Evolutionary conservation across 257 asterid species (phyloP).

Genomic region (Knoxia roxburghii): DNA sequence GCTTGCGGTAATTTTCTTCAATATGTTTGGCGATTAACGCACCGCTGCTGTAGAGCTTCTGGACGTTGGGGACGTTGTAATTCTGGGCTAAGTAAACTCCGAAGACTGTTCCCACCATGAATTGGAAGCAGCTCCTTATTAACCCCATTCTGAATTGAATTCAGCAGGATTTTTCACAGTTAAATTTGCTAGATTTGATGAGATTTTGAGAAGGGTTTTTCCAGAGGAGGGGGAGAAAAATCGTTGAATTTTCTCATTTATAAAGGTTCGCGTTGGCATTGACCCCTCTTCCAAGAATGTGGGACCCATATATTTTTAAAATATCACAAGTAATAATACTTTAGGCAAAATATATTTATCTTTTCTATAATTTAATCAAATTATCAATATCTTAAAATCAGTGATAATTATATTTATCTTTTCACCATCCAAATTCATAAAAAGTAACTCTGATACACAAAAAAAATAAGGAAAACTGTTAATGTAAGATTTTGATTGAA

Average conservation of each 20-base stretch:
- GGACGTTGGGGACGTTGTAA: conserved; percentile 66
- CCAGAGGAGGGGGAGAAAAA: not conserved
- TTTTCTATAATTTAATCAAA: no score
- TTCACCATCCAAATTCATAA: no score
- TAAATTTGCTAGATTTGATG: no score
- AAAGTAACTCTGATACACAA: no score
- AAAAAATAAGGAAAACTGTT: no score
- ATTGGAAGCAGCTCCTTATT: conserved; percentile 43
- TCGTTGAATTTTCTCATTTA: not conserved
- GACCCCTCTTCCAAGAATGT: conserved; percentile 30
- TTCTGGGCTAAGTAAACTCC: conserved; percentile 82
- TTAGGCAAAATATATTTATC: no score
- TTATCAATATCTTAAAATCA: no score
- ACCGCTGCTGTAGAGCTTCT: conserved; percentile 51
- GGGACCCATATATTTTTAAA: conserved; percentile 11
- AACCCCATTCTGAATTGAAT: conserved; percentile 41
- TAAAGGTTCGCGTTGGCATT: not conserved
- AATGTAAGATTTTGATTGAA: no score
- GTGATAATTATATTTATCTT: no score
- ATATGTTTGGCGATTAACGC: conserved; percentile 45
- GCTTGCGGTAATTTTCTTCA: conserved; percentile 77
- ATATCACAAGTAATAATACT: no score
- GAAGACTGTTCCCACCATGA: conserved; percentile 49
- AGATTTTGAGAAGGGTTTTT: not conserved
- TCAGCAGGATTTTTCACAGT: no score